phyloP scores from a whole-genome alignment of 78 protist species.

The Guillardia theta region DNA sequence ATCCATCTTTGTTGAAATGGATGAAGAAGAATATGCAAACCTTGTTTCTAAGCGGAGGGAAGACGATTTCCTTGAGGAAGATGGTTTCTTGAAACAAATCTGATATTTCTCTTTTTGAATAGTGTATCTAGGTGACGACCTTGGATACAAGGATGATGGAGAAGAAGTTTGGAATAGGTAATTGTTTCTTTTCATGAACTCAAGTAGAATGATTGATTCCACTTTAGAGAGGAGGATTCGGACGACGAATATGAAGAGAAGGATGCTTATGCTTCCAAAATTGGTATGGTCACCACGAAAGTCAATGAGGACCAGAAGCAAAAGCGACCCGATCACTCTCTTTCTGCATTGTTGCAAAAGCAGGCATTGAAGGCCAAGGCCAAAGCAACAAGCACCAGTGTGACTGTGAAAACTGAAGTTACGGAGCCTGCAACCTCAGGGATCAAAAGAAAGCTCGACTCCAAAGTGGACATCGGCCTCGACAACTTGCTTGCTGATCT shows the following conservation, averaged over 20 bases:
- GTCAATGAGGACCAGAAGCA: neutral
- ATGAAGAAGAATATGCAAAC: neutral
- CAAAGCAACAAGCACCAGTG: neutral
- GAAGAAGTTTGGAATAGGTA: constrained; percentile 28
- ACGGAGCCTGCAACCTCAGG: too few species aligned
- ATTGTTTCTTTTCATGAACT: too few species aligned
- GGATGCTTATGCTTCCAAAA: neutral
- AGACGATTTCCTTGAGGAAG: neutral
- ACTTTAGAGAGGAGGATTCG: neutral
- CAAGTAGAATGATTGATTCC: too few species aligned
- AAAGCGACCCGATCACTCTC: neutral
- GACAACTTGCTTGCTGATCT: neutral
- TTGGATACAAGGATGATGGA: constrained; percentile 18
- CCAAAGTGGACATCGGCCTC: neutral
- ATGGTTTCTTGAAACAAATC: neutral
- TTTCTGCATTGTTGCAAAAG: neutral
- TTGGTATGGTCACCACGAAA: neutral
- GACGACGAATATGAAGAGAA: neutral
- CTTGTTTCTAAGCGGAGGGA: neutral
- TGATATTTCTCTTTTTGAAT: neutral
- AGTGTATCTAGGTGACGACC: neutral
- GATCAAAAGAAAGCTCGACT: too few species aligned
- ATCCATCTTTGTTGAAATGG: neutral
- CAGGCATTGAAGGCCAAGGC: neutral
- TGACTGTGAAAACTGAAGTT: too few species aligned